Evolutionary conservation across 345 rosid genomes (phyloP).

Genomic region (Citropsis articulata): DNA sequence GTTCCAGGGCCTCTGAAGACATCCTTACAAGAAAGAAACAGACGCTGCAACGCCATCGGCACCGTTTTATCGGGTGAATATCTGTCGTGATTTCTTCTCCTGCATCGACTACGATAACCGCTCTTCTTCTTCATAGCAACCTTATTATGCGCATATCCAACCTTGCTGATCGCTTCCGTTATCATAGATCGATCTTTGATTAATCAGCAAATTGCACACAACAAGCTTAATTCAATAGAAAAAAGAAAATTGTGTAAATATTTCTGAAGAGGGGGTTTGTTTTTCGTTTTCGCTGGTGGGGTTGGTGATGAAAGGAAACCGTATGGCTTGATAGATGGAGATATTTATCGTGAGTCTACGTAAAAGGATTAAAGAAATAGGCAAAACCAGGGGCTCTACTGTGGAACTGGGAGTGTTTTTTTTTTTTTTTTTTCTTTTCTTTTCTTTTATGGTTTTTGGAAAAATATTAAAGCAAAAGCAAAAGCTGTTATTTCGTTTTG

Average conservation of each 20-base stretch:
- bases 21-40: slow-evolving; percentile 42
- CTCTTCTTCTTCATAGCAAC: neutral
- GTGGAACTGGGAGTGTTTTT: neutral
- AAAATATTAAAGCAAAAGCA: neutral
- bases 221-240: too few species aligned
- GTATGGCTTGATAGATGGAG: too few species aligned
- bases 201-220: too few species aligned
- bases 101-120: neutral
- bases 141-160: too few species aligned
- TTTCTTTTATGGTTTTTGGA: too few species aligned
- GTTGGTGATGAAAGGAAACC: neutral
- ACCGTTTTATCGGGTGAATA: neutral
- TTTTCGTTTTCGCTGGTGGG: neutral
- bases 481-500: neutral
- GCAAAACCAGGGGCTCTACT: slow-evolving; percentile 62
- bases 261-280: too few species aligned
- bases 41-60: slow-evolving; percentile 39
- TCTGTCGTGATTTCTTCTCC: neutral
- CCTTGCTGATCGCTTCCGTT: too few species aligned
- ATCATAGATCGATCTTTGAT: too few species aligned
- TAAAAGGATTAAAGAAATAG: neutral
- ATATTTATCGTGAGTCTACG: too few species aligned
- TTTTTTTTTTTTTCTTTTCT: neutral
- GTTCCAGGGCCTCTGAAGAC: slow-evolving; percentile 56
- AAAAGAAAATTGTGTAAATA: too few species aligned